Evolutionary conservation across 345 rosid species (phyloP).

Genomic region (Rubroshorea leprosula): DNA sequence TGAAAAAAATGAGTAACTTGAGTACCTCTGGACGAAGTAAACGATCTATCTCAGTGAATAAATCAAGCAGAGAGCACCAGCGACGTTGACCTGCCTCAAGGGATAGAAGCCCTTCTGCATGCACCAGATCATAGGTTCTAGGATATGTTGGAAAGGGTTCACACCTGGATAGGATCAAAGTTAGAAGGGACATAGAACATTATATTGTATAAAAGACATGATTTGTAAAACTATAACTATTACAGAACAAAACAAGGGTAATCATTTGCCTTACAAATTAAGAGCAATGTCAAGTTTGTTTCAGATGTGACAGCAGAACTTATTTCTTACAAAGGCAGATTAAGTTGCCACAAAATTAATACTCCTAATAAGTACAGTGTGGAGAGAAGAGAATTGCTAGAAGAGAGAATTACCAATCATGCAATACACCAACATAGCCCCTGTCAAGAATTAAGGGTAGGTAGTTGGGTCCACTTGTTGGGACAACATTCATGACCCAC

Average conservation of each 20-base stretch:
- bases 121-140: slow-evolving; percentile 91
- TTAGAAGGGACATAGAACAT: slow-evolving; percentile 7
- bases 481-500: slow-evolving; percentile 99
- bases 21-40: slow-evolving; percentile 97
- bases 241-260: too few relatives aligned
- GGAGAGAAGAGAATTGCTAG: not conserved
- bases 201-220: too few relatives aligned
- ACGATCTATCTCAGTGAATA: slow-evolving; percentile 82
- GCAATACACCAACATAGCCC: slow-evolving; percentile 87
- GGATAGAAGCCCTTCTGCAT: slow-evolving; percentile 73
- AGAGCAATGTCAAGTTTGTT: too few relatives aligned
- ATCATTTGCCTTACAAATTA: not conserved
- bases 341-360: too few relatives aligned
- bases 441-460: slow-evolving; percentile 87
- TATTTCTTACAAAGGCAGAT: too few relatives aligned
- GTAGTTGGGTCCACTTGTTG: slow-evolving; percentile 73
- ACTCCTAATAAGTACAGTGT: too few relatives aligned
- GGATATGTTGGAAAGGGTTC: slow-evolving; percentile 94
- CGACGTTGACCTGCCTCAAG: slow-evolving; percentile 45
- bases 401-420: slow-evolving; percentile 71
- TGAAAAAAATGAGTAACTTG: not conserved
- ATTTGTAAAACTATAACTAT: too few relatives aligned
- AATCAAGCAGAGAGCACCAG: slow-evolving; percentile 48
- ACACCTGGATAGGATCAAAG: slow-evolving; percentile 51
- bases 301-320: too few relatives aligned